Conservation (phyloP, 306 rosid species). For the Cucumis cinereus region DNA sequence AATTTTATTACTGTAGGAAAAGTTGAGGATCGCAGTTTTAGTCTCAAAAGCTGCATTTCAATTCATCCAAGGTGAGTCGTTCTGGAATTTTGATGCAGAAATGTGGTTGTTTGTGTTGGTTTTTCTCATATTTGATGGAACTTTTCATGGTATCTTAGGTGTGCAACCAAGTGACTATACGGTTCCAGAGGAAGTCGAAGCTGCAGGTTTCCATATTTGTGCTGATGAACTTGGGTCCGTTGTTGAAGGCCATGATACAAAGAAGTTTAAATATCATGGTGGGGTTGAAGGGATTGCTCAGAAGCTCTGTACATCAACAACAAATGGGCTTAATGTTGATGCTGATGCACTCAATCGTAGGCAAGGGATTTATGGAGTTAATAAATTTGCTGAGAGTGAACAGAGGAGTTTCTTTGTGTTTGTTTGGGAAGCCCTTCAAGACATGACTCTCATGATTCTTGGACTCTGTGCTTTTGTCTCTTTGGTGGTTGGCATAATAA, state of each 20-base stretch:
- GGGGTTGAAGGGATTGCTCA: slow-evolving; percentile 53
- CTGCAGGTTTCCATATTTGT: slow-evolving; percentile 70
- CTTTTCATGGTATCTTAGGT: slow-evolving; percentile 30
- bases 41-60: slow-evolving; percentile 90
- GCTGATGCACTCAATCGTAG: slow-evolving; percentile 27
- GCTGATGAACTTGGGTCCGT: slow-evolving; percentile 81
- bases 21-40: slow-evolving; percentile 62
- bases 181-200: slow-evolving; percentile 62
- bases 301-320: slow-evolving; percentile 53
- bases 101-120: background rate
- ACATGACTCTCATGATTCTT: slow-evolving; percentile 93
- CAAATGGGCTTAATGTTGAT: slow-evolving; percentile 39
- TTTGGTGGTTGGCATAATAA: slow-evolving; percentile 64
- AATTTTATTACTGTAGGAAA: slow-evolving; percentile 44
- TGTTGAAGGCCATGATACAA: slow-evolving; percentile 70
- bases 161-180: slow-evolving; percentile 45
- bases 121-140: slow-evolving; percentile 8
- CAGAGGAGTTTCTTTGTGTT: slow-evolving; percentile 63
- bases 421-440: slow-evolving; percentile 98
- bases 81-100: background rate
- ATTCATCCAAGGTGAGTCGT: slow-evolving; percentile 49
- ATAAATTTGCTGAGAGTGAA: slow-evolving; percentile 65
- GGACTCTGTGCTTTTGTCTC: slow-evolving; percentile 85
- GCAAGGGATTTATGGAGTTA: slow-evolving; percentile 56
- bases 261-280: slow-evolving; percentile 68